These are phyloP conservation scores for Phascolomyces articulosus DNA, from an alignment of 371 early-diverging fungal genomes.

Conservation along the genomic window DNA sequence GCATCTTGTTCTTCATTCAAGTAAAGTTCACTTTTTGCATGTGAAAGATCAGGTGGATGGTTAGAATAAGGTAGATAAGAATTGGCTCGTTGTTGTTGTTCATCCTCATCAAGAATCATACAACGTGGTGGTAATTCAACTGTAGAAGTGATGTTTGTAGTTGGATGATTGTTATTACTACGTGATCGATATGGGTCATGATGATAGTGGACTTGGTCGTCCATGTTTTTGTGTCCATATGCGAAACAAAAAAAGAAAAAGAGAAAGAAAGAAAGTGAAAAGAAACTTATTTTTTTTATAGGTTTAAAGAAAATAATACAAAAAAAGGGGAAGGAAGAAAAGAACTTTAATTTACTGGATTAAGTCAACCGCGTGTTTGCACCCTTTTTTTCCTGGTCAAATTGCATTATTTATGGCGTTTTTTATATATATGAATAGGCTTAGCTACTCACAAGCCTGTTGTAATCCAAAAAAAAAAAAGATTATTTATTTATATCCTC, in stretches of 20 bases:
- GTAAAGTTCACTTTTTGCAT: neutral
- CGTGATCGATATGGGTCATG: neutral
- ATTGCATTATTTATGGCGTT: no score
- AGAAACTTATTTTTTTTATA: no score
- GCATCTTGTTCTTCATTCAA: slow-evolving; percentile 3
- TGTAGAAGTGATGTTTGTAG: no score
- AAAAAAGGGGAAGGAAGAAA: neutral
- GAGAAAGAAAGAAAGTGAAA: neutral
- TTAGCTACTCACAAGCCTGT: no score
- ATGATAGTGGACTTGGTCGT: neutral
- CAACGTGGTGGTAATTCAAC: neutral
- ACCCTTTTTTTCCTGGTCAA: no score
- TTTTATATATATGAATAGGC: no score
- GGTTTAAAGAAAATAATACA: no score
- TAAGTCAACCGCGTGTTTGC: no score
- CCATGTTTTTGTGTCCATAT: neutral
- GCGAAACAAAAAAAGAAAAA: neutral
- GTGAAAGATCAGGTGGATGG: slow-evolving; percentile 21
- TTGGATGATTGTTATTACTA: neutral
- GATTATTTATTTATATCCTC: no score
- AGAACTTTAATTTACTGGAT: no score
- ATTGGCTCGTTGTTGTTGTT: slow-evolving; percentile 6
- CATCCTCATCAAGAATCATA: neutral
- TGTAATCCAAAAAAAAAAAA: no score
- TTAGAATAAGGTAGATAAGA: slow-evolving; percentile 41